Conservation (phyloP, 139 green algal genomes). For the Limnomonas spitsbergensis region DNA sequence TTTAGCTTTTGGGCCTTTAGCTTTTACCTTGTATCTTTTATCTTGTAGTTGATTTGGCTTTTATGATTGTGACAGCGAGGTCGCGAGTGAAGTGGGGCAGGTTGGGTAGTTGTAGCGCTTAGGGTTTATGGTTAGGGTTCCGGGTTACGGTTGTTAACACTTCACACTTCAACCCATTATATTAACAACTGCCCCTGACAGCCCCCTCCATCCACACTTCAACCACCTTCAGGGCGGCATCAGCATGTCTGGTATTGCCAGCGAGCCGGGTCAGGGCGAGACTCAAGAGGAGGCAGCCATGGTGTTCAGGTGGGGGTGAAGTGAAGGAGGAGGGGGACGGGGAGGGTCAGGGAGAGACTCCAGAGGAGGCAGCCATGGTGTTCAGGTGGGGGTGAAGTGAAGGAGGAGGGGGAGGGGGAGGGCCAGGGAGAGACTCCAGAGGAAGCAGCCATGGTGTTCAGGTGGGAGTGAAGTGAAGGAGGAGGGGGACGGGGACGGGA, state of each 20-base stretch:
- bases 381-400: background rate
- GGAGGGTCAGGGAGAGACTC: background rate
- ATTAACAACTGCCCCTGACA: no score
- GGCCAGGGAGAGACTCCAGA: background rate
- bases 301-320: background rate
- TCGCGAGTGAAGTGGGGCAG: no score
- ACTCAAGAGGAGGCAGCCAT: background rate
- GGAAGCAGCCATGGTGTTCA: conserved; percentile 9
- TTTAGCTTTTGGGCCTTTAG: no score
- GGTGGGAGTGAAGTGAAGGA: background rate
- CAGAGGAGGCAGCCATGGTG: conserved; percentile 8
- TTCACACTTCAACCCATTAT: no score
- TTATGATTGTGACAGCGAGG: no score
- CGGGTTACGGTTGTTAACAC: no score
- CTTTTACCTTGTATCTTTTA: no score
- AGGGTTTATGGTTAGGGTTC: no score
- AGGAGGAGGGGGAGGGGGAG: background rate
- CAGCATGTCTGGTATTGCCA: background rate
- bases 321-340: background rate
- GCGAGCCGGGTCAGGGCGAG: background rate
- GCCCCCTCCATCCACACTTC: no score
- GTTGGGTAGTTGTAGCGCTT: no score
- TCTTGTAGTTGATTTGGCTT: no score
- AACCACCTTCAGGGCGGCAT: conserved; percentile 1
- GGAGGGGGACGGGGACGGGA: background rate